Evolutionary conservation across 2,329 filamentous ascomycete species (phyloP), one percentile per base, ranked within the genome.

Genomic region (Magnaporthiopsis incrustans): DNA sequence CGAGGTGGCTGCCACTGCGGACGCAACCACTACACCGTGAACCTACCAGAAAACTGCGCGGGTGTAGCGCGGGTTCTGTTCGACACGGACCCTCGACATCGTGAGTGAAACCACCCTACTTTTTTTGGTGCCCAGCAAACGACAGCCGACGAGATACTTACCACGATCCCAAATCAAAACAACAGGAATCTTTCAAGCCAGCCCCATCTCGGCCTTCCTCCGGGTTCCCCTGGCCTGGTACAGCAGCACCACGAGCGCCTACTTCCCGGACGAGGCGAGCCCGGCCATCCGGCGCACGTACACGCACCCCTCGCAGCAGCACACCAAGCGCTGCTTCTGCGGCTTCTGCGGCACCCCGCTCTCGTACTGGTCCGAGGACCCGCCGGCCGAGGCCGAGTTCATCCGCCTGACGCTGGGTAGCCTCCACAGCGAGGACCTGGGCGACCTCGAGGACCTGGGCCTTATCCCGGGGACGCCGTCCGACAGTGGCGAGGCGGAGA

Each of bases 301-400:
- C 74, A 85, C 85, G 12, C 83, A 87, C 27, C 80, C 79, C 2
- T 77, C 80, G 69, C 82, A 84, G 63, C 80, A 82, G 62, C 77
- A 83, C 69, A 80, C 85, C 1, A 86, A 89, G 73, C 86, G 91
- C 61, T 85, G 92, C 69, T 97, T 97, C 76, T 97, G 93, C 76
- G 93, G 93, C 30, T 96, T 90, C 78, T 97, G 93, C 74, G 93
- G 93, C 63, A 96, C 92, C 0, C 89, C 90, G 15, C 79, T 97
- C 63, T 89, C 89, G 0, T 91, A 89, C 70, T 97, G 92, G 92
- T 89, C 87, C 60, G 92, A 96, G 74, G 76, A 85, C 30, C 89
- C 90, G 0, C 78, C 76, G 0, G 81, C 80, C 62, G 90, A 95
- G 73, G 88, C 89, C 15, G 86, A 92, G 10, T 94, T 85, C 72